Conservation (phyloP, 148 eudicot species). For the Diospyros lotus region DNA sequence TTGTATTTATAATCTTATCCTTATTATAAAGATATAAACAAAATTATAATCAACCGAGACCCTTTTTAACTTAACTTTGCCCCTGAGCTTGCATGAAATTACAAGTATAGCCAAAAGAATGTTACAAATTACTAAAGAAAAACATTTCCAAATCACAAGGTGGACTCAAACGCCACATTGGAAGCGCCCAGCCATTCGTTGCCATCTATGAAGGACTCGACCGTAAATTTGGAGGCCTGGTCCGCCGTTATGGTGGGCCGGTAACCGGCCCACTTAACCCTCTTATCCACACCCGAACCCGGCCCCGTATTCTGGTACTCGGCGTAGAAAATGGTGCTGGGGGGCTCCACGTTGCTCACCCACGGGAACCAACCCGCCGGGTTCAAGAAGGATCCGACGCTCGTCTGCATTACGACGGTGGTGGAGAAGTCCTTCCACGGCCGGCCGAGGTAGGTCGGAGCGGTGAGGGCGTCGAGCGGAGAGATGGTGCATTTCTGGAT, state of each 20-base stretch:
- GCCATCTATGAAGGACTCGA: slow-evolving; percentile 41
- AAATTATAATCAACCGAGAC: no score
- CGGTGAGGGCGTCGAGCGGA: slow-evolving; percentile 34
- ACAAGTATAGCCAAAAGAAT: neutral
- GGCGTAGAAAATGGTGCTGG: slow-evolving; percentile 45
- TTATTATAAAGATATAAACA: no score
- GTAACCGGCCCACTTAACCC: slow-evolving; percentile 66
- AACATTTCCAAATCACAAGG: slow-evolving; percentile 7
- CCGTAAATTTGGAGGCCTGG: slow-evolving; percentile 51
- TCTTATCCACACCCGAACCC: slow-evolving; percentile 30
- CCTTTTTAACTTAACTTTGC: no score
- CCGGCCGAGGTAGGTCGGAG: slow-evolving; percentile 51
- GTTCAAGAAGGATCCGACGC: slow-evolving; percentile 34
- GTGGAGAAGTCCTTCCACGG: slow-evolving; percentile 68
- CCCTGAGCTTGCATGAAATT: neutral
- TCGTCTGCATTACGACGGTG: slow-evolving; percentile 53
- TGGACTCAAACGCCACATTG: slow-evolving; percentile 29
- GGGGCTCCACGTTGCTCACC: slow-evolving; percentile 42
- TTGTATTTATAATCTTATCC: no score
- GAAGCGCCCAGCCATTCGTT: slow-evolving; percentile 32
- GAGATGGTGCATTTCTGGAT: slow-evolving; percentile 47
- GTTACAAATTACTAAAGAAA: neutral
- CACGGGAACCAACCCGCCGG: slow-evolving; percentile 61
- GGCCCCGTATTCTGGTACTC: slow-evolving; percentile 61
- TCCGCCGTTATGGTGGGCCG: slow-evolving; percentile 31